These are phyloP conservation scores for Daldinia bambusicola DNA, from an alignment of 495 filamentous ascomycete species.

Conservation along the genomic window DNA sequence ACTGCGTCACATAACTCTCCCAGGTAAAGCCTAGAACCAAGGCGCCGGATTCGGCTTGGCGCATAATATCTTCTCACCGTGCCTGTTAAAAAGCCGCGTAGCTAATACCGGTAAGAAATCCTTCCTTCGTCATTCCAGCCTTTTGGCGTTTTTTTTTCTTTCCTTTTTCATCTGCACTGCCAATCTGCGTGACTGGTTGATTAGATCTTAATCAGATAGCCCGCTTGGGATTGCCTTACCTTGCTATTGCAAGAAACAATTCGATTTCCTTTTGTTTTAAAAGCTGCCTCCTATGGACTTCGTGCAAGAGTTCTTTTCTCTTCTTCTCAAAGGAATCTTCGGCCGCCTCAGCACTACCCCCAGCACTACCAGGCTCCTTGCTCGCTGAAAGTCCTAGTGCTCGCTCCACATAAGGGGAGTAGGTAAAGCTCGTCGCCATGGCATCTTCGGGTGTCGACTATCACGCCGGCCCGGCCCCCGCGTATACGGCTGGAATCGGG, in stretches of 20 bases:
- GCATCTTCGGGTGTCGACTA: conserved; percentile 34
- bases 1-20: conserved; percentile 14
- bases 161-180: neutral
- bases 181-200: conserved; percentile 19
- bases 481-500: conserved; percentile 18
- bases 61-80: conserved; percentile 31
- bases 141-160: conserved; percentile 23
- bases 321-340: conserved; percentile 53
- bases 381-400: conserved; percentile 15
- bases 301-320: conserved; percentile 56
- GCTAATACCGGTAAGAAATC: conserved; percentile 1
- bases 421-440: conserved; percentile 12
- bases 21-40: conserved; percentile 28
- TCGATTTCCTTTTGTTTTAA: neutral
- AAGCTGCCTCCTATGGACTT: conserved; percentile 49
- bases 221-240: conserved; percentile 11
- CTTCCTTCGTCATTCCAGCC: conserved; percentile 1
- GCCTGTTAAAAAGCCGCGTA: conserved; percentile 25
- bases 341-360: neutral
- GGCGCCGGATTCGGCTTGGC: conserved; percentile 36
- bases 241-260: conserved; percentile 1
- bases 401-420: neutral
- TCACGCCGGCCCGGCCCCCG: conserved; percentile 20
- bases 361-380: conserved; percentile 12
- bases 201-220: conserved; percentile 16